Base-by-base conservation (phyloP, 345 rosid genomes). In the Toxicodendron radicans region DNA sequence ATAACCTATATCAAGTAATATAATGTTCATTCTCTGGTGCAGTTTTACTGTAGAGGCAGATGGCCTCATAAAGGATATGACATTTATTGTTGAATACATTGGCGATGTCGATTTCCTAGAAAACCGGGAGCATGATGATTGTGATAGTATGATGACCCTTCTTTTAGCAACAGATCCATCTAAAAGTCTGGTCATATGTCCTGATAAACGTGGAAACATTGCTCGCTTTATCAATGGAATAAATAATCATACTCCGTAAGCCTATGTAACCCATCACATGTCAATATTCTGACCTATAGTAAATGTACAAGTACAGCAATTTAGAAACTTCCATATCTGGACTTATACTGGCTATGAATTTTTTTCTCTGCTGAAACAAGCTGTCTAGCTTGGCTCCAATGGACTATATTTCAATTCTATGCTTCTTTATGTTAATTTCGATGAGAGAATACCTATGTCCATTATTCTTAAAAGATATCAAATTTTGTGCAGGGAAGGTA, bases 111-210 rank as follows among this genome's bases (percentile, higher is more conserved):
- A 94, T 84, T 94, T 85, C 81, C 75, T 90, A 64, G 82, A 78
- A 73, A 92, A 88, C 78, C 84, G 97, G 43, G 96, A 94, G 78
- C 79, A 83, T 24, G 97, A 94, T 43, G 97, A 92, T 68, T 89
- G 98, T 70, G 98, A 94, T 77, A 89, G 94, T 83, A 83, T 92
- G 82, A 94, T 94, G 98, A 92, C 98, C 68, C 94, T 94, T 65
- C 93, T 94, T 73, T 74, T 85, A 70, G 85, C 94, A 56, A 84
- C 78, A 58, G 85, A 92, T 70, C 84, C 91, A 69, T 90, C 85
- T 41, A 84, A 81, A 73, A 82, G 89, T 78, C 94, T 94, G 64
- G 93, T 92, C 70, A 92, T 94, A 60, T 94, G 97, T 76, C 94
- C 97, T 20, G 97, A 93, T 79, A 89, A 86, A 83, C 87, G 82